Percentiles rank a stretch among this genome's conserved stretches.
phyloP scores from a whole-genome alignment of 768 basidiomycete species.

The Pulveroboletus sp. region DNA sequence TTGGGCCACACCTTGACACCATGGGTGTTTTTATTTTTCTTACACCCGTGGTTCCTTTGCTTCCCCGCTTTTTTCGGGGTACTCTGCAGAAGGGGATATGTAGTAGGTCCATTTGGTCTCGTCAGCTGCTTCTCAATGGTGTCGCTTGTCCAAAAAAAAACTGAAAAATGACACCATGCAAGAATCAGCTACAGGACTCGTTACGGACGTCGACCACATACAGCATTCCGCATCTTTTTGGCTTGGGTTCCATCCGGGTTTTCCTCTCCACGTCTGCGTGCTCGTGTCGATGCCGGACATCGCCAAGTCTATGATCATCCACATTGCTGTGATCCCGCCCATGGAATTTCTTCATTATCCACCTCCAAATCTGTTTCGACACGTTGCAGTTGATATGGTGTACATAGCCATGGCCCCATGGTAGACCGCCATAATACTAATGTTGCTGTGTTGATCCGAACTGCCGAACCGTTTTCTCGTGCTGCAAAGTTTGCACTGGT shows the following conservation, averaged over 20 bases:
- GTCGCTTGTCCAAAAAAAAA: too few relatives aligned
- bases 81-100: neutral
- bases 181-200: too few relatives aligned
- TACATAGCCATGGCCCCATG: neutral
- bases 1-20: too few relatives aligned
- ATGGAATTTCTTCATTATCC: neutral
- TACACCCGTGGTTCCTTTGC: too few relatives aligned
- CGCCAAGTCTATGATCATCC: neutral
- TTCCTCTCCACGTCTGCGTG: neutral
- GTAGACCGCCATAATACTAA: too few relatives aligned
- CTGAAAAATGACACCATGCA: too few relatives aligned
- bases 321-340: neutral
- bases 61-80: neutral
- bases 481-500: neutral
- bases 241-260: neutral
- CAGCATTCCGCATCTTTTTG: neutral
- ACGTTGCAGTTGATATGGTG: neutral
- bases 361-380: neutral
- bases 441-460: neutral
- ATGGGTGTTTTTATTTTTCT: neutral
- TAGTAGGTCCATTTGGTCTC: too few relatives aligned
- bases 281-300: neutral
- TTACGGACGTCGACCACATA: too few relatives aligned
- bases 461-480: neutral
- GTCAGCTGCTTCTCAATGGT: too few relatives aligned